These are phyloP conservation scores for Torrubiellomyces zombiae DNA, from an alignment of 2,329 filamentous ascomycete species.

Conservation along the genomic window DNA sequence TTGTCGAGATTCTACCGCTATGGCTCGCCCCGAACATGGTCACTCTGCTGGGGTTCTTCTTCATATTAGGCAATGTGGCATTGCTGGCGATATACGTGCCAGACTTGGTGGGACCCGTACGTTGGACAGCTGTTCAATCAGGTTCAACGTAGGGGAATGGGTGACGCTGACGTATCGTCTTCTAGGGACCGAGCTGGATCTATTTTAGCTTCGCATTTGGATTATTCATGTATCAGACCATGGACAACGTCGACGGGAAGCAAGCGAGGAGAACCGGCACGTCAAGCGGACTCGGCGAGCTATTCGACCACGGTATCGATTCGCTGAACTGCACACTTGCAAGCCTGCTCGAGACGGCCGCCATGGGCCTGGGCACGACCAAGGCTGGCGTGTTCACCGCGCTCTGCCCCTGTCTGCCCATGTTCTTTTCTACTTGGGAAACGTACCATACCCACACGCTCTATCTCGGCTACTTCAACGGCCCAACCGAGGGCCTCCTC, in stretches of 20 bases:
- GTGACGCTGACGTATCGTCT: too few species aligned
- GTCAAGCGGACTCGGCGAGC: slow-evolving; percentile 83
- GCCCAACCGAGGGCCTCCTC: slow-evolving; percentile 86
- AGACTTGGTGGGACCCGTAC: slow-evolving; percentile 75
- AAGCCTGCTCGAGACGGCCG: slow-evolving; percentile 77
- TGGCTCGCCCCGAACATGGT: slow-evolving; percentile 98
- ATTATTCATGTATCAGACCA: slow-evolving; percentile 96
- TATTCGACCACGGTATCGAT: slow-evolving; percentile 98
- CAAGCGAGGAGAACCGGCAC: slow-evolving; percentile 90
- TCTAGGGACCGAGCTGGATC: slow-evolving; percentile 69
- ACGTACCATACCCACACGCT: slow-evolving; percentile 97
- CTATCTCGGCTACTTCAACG: slow-evolving; percentile 92
- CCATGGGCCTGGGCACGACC: slow-evolving; percentile 78
- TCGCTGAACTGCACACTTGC: slow-evolving; percentile 93
- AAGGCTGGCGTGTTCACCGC: slow-evolving; percentile 82
- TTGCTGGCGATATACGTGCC: slow-evolving; percentile 66
- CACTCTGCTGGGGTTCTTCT: slow-evolving; percentile 85
- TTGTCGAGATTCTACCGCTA: slow-evolving; percentile 78
- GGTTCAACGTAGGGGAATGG: not conserved
- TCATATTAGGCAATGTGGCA: slow-evolving; percentile 72
- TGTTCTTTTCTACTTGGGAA: slow-evolving; percentile 99
- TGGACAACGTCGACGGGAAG: slow-evolving; percentile 98
- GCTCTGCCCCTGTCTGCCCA: slow-evolving; percentile 77
- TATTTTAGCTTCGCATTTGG: slow-evolving; percentile 94
- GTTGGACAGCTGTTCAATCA: too few species aligned